Conservation (phyloP, 805 yeast genomes). For the Maudiozyma barnettii region DNA sequence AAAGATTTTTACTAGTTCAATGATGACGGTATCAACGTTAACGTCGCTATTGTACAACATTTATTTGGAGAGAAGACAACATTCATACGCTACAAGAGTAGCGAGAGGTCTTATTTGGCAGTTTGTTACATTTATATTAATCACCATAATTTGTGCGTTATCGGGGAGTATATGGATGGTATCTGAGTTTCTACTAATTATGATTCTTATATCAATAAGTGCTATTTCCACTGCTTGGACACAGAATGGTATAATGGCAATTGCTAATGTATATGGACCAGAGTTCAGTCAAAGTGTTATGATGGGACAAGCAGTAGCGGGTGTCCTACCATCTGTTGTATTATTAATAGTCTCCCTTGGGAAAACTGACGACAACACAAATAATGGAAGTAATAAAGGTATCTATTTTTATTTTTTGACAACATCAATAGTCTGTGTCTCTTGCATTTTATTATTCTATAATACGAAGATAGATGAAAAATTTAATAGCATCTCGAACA, state of each 20-base stretch:
- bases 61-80: slow-evolving; percentile 57
- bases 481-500: neutral
- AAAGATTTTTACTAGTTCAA: slow-evolving; percentile 60
- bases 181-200: slow-evolving; percentile 38
- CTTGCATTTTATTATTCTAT: slow-evolving; percentile 19
- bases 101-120: slow-evolving; percentile 52
- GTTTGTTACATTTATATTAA: slow-evolving; percentile 43
- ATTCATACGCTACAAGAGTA: slow-evolving; percentile 46
- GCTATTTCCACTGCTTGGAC: slow-evolving; percentile 72
- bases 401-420: slow-evolving; percentile 32
- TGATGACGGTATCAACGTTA: slow-evolving; percentile 80
- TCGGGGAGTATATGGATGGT: slow-evolving; percentile 13
- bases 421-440: slow-evolving; percentile 21
- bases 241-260: slow-evolving; percentile 86
- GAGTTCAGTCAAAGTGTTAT: slow-evolving; percentile 79
- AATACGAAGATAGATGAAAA: slow-evolving; percentile 16
- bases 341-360: slow-evolving; percentile 39
- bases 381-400: slow-evolving; percentile 7
- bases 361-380: slow-evolving; percentile 5
- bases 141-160: slow-evolving; percentile 34
- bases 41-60: slow-evolving; percentile 52
- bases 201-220: slow-evolving; percentile 54
- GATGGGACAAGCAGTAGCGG: slow-evolving; percentile 93
- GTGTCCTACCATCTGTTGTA: slow-evolving; percentile 72
- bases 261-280: slow-evolving; percentile 67